Evolutionary conservation across 257 asterid genomes (phyloP).

Genomic region (Solanum lycopersicoides): DNA sequence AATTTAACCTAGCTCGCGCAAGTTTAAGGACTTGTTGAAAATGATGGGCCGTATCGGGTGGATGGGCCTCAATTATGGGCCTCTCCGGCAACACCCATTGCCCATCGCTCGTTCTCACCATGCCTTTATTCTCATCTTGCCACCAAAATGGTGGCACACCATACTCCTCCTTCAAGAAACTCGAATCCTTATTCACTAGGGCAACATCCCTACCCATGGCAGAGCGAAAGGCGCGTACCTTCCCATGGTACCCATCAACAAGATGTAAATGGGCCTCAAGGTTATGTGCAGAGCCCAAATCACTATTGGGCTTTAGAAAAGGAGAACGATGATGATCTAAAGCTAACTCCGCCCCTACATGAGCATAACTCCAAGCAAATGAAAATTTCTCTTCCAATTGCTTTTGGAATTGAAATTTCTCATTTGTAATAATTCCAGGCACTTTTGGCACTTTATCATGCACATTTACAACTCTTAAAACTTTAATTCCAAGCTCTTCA

Average conservation of each 20-base stretch:
- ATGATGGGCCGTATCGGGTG: slow-evolving; percentile 73
- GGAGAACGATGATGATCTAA: slow-evolving; percentile 54
- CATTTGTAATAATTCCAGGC: slow-evolving; percentile 63
- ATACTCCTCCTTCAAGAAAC: slow-evolving; percentile 38
- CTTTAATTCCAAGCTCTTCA: slow-evolving; percentile 51
- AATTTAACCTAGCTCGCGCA: slow-evolving; percentile 32
- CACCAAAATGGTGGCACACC: slow-evolving; percentile 67
- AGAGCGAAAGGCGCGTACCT: slow-evolving; percentile 10
- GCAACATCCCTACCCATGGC: slow-evolving; percentile 48
- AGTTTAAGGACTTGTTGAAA: slow-evolving; percentile 53
- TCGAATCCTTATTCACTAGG: slow-evolving; percentile 52
- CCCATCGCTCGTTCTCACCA: slow-evolving; percentile 45
- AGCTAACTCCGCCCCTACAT: slow-evolving; percentile 56
- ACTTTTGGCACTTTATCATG: slow-evolving; percentile 63
- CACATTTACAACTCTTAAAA: slow-evolving; percentile 36
- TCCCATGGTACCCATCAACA: slow-evolving; percentile 60
- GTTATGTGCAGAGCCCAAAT: slow-evolving; percentile 42
- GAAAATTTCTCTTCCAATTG: slow-evolving; percentile 37
- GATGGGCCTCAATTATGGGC: slow-evolving; percentile 56
- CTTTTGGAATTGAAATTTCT: slow-evolving; percentile 49
- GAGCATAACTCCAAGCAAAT: slow-evolving; percentile 81
- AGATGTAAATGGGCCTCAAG: slow-evolving; percentile 65
- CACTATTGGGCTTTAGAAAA: slow-evolving; percentile 24
- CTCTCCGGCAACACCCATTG: slow-evolving; percentile 68
- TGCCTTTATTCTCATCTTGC: slow-evolving; percentile 81